Base-by-base conservation (phyloP, 169 alveolate species). In the Plasmodium knowlesi region DNA sequence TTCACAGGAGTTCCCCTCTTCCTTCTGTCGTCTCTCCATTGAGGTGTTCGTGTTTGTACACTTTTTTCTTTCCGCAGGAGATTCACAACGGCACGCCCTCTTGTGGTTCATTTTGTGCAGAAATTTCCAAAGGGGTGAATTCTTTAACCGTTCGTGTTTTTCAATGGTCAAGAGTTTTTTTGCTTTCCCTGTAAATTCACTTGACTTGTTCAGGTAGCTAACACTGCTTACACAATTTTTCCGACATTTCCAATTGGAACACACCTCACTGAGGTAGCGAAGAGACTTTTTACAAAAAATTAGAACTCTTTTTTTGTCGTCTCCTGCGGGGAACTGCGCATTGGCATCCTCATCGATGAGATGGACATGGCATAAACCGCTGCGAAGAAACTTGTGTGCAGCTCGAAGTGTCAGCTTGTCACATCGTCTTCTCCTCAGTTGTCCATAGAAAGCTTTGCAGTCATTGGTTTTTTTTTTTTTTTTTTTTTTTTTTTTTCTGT, bases 261-360 rank as follows among this genome's bases (percentile, higher is more conserved):
- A 88, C 82, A 72, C 79, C 50, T 61, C 34, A 53, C 37, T 88
- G 19, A 88, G 72, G 41, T 25, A 73, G n/a, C 46, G 70, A 4
- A 88, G 76, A 10, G 94, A 53, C 53, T 88, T 78, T 30, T 88
- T 88, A 19, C 94, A 88, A 10, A 88, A 19, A 78, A 88, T 54
- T 12, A 88, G 53, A 41, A 79, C 30, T 34, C n/a, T 86, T 50
- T 28, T 85, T 86, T 32, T 76, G 37, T 28, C 61, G 16, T 6
- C 19, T 39, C 19, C 54, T 32, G 5, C 3, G 16, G 6, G 22
- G n/a, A 19, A 30, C 90, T 37, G 30, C 46, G n/a, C 37, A 22
- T 71, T 84, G 32, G 30, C 5, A n/a, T 22, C 50, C 8, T 88
- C 94, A 4, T 70, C 10, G 82, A 79, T 78, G 9, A 88, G 43